A percentile compares a stretch with the other conserved stretches of the same genome.
Evolutionary conservation across 805 yeast genomes (phyloP).

Genomic region (Candida gorgasii): DNA sequence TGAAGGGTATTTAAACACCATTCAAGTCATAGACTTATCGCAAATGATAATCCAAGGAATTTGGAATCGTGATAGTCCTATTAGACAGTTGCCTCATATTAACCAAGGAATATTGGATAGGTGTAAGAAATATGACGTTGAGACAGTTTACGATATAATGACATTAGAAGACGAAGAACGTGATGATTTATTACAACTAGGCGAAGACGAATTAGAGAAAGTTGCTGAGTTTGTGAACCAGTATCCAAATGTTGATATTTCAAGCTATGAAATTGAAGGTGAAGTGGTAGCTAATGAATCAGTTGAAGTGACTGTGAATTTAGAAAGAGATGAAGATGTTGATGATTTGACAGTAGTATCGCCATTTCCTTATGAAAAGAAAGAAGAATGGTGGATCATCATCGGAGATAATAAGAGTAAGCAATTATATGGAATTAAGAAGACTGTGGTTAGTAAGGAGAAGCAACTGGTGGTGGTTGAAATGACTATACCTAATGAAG

Average conservation of each 20-base stretch:
- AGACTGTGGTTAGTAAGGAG: conserved; percentile 54
- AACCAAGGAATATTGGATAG: conserved; percentile 49
- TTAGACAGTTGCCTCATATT: conserved; percentile 80
- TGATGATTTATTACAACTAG: conserved; percentile 57
- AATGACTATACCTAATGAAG: conserved; percentile 59
- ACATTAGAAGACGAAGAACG: conserved; percentile 76
- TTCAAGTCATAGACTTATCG: conserved; percentile 79
- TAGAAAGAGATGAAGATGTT: conserved; percentile 77
- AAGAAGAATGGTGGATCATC: conserved; percentile 86
- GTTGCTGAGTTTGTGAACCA: conserved; percentile 89
- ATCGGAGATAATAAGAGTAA: conserved; percentile 64
- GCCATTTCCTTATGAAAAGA: conserved; percentile 57
- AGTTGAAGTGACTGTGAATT: conserved; percentile 45
- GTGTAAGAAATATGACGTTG: conserved; percentile 57
- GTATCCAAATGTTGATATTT: conserved; percentile 81
- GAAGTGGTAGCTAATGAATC: conserved; percentile 48
- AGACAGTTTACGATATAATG: conserved; percentile 78
- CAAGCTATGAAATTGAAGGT: conserved; percentile 48
- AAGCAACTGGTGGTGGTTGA: conserved; percentile 53
- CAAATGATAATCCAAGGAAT: conserved; percentile 88
- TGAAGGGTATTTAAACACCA: conserved; percentile 77
- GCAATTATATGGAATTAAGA: conserved; percentile 73
- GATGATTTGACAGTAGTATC: conserved; percentile 60
- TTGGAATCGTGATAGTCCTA: conserved; percentile 78
- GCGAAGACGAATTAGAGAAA: conserved; percentile 50